Evolutionary conservation across 129 eudicot genomes (phyloP).

Genomic region (Rutidosis leptorrhynchoides): DNA sequence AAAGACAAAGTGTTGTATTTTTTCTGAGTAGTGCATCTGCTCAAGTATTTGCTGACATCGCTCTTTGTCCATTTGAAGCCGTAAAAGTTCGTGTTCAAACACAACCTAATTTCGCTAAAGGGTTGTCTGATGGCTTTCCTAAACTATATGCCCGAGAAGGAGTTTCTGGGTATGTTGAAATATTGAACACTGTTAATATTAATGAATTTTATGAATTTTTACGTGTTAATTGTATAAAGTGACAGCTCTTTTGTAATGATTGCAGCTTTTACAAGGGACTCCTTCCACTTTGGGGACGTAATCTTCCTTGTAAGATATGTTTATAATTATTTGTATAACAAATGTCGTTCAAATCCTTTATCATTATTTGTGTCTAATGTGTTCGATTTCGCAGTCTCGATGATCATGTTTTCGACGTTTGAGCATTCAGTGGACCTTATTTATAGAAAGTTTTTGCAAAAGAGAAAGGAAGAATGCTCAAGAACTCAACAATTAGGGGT

Average conservation of each 20-base stretch:
- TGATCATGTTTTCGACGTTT: conserved; percentile 91
- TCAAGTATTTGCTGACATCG: conserved; percentile 83
- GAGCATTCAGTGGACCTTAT: conserved; percentile 85
- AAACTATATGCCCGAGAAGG: conserved; percentile 79
- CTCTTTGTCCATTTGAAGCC: conserved; percentile 93
- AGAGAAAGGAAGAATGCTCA: conserved; percentile 76
- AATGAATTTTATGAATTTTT: not conserved
- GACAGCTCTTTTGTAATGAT: conserved; percentile 4
- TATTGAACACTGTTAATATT: not conserved
- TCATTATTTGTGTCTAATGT: not conserved
- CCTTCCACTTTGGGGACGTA: conserved; percentile 97
- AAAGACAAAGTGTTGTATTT: conserved; percentile 53
- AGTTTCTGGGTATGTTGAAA: conserved; percentile 49
- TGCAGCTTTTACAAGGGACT: conserved; percentile 88
- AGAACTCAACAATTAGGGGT: conserved; percentile 75
- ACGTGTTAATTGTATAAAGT: not conserved
- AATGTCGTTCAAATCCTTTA: not conserved
- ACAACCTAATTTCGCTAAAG: conserved; percentile 70
- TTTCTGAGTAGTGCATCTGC: conserved; percentile 89
- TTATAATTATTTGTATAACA: too few species aligned
- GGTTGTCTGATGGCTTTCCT: conserved; percentile 86
- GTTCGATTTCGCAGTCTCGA: conserved; percentile 53
- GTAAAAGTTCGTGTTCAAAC: conserved; percentile 86
- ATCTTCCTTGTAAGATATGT: conserved; percentile 75
- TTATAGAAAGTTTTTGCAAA: conserved; percentile 50